Percentiles rank a stretch among this genome's conserved stretches.
Evolutionary conservation across 345 rosid species (phyloP).

Genomic region (Gossypium rotundifolium): DNA sequence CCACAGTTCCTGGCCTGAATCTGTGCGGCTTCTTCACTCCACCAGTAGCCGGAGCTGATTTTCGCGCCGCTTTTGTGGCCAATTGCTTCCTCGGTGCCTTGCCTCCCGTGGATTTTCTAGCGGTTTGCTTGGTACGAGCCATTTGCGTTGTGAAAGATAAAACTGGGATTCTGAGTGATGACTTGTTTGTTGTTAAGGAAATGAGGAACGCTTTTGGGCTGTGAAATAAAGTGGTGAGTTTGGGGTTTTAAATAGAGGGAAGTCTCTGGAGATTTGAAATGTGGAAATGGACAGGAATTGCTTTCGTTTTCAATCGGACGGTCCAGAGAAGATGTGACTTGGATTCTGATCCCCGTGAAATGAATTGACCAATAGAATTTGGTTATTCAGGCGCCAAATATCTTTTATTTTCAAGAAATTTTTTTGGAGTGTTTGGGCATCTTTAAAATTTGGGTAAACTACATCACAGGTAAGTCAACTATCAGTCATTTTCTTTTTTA

Average conservation of each 20-base stretch:
- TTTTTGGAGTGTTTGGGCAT: too few relatives aligned
- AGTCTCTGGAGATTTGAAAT: conserved; percentile 7
- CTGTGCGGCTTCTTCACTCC: conserved; percentile 60
- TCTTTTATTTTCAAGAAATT: neutral
- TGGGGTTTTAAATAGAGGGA: neutral
- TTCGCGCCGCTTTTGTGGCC: conserved; percentile 49
- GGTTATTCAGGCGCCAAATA: conserved; percentile 1
- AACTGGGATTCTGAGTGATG: neutral
- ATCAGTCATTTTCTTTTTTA: neutral
- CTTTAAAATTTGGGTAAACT: too few relatives aligned
- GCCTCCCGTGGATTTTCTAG: conserved; percentile 57
- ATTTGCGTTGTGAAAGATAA: conserved; percentile 8
- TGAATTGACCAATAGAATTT: neutral
- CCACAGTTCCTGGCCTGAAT: conserved; percentile 52
- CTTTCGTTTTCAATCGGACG: conserved; percentile 11
- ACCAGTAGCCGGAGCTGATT: conserved; percentile 52
- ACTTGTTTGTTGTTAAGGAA: neutral
- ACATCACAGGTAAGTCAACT: too few relatives aligned
- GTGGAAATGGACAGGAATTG: neutral
- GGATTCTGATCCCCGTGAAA: conserved; percentile 26
- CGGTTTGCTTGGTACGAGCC: conserved; percentile 61
- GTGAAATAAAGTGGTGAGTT: neutral
- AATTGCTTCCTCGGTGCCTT: conserved; percentile 56
- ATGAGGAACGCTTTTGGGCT: too few relatives aligned
- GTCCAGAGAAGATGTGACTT: neutral